Conservation (phyloP, 768 basidiomycete species). For the Pulveroboletus sp. region DNA sequence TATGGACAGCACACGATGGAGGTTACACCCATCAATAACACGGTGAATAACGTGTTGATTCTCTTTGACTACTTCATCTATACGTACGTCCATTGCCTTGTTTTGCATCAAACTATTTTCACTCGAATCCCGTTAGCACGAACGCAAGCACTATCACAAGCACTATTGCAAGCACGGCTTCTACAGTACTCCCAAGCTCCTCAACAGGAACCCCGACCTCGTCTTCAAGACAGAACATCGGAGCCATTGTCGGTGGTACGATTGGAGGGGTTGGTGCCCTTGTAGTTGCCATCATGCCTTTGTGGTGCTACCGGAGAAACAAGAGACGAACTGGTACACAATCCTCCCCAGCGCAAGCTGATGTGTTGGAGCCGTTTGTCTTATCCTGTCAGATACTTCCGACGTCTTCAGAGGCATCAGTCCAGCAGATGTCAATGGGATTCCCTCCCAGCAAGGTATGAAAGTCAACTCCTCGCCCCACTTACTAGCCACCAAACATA, state of each 20-base stretch:
- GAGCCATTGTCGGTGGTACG: constrained; percentile 4
- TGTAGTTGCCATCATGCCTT: not conserved
- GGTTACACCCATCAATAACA: not conserved
- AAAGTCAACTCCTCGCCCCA: not conserved
- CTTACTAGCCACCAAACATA: not conserved
- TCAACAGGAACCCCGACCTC: not conserved
- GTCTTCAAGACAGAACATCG: not conserved
- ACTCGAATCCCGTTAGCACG: not conserved
- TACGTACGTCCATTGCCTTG: constrained; percentile 4
- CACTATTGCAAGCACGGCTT: no score
- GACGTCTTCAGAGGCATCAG: no score
- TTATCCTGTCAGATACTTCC: no score
- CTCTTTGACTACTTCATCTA: constrained; percentile 20
- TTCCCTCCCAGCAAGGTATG: not conserved
- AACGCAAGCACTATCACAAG: not conserved
- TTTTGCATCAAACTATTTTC: not conserved
- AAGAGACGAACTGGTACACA: not conserved
- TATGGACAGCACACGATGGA: constrained; percentile 2
- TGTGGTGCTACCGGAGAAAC: constrained; percentile 5
- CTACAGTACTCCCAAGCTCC: no score
- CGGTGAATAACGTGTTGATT: not conserved
- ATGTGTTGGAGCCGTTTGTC: no score
- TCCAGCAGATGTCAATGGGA: not conserved
- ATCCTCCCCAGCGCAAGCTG: not conserved
- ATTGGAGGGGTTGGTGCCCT: constrained; percentile 2